Base-by-base conservation (phyloP, 106 monocot species). In the Ottelia alismoides region DNA sequence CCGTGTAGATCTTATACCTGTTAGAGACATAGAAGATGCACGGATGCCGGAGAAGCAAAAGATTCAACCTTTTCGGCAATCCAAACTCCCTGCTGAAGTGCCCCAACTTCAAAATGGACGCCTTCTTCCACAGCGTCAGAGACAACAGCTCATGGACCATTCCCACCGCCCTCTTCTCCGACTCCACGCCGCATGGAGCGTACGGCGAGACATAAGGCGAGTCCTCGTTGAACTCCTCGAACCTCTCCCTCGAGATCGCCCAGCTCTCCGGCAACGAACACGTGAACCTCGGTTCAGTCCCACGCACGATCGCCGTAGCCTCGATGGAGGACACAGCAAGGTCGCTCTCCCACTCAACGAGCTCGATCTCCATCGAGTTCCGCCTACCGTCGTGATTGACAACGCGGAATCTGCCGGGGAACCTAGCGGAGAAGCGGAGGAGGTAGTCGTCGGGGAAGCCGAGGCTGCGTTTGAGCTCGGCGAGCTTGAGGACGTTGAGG, bases 1-100 rank as follows among this genome's bases (percentile, higher is more conserved):
- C 85, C 2, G 96, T 96, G 46, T 98, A 79, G 3, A 89, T 82
- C 65, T 80, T 85, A 43, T 98, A 98, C 63, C 71, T 32, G 30
- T 94, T 94, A 18, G 93, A 94, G 20, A 98, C 96, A 47, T 98
- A 98, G 68, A 98, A 98, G 11, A 98, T 72, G 57, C 89, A 76
- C 10, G 96, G 96, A 65, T 89, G 82, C 61, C 76, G 70, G 22
- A 89, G 69, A 47, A 98, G 69, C 64, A 98, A 20, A 2, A 32
- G 3, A 24, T 77, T 82, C 48, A 82, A 48, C 45, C 61, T 63
- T 58, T 82, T 76, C 16, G 85, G 89, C 66, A 98, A 58, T 4
- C 79, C 76, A 27, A 98, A 98, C 56, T 98, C 96, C 65, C 70
- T 70, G 52, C 63, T 78, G 28, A 98, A 89, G 27, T 82, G 81